A percentile compares a stretch with the other conserved stretches of the same genome.
Evolutionary conservation across 164 flowering plant species (phyloP).

Genomic region (Vitis riparia): DNA sequence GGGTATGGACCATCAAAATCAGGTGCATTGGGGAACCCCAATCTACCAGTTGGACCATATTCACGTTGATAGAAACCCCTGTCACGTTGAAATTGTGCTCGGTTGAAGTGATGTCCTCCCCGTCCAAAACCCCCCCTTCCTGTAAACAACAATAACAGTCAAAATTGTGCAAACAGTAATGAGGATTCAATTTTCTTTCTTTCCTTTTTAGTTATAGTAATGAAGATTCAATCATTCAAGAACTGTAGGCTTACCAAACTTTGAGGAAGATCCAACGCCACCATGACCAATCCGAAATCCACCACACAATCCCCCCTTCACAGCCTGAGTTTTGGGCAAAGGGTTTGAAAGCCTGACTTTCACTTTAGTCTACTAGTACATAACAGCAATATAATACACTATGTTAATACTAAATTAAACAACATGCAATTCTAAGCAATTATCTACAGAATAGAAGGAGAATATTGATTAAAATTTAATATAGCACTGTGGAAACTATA

Average conservation of each 20-base stretch:
- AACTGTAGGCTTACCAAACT: constrained; percentile 33
- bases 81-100: constrained; percentile 38
- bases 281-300: constrained; percentile 69
- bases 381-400: constrained; percentile 4
- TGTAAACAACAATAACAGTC: constrained; percentile 12
- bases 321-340: constrained; percentile 76
- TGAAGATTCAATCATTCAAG: too few relatives aligned
- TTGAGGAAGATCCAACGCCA: constrained; percentile 27
- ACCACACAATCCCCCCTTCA: constrained; percentile 81
- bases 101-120: constrained; percentile 35
- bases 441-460: too few relatives aligned
- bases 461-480: neutral
- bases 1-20: constrained; percentile 29
- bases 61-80: constrained; percentile 47
- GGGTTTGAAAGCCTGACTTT: constrained; percentile 83
- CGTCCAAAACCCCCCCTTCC: constrained; percentile 61
- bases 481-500: neutral
- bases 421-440: too few relatives aligned
- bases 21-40: constrained; percentile 30
- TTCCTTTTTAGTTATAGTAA: too few relatives aligned
- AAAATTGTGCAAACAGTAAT: neutral
- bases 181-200: neutral
- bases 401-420: constrained; percentile 5
- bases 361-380: constrained; percentile 48
- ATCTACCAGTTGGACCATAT: constrained; percentile 48